Percentiles rank a stretch among this genome's conserved stretches.
These are phyloP conservation scores for Fusarium sp. DNA, from an alignment of 2,329 filamentous ascomycete genomes.

Conservation along the genomic window DNA sequence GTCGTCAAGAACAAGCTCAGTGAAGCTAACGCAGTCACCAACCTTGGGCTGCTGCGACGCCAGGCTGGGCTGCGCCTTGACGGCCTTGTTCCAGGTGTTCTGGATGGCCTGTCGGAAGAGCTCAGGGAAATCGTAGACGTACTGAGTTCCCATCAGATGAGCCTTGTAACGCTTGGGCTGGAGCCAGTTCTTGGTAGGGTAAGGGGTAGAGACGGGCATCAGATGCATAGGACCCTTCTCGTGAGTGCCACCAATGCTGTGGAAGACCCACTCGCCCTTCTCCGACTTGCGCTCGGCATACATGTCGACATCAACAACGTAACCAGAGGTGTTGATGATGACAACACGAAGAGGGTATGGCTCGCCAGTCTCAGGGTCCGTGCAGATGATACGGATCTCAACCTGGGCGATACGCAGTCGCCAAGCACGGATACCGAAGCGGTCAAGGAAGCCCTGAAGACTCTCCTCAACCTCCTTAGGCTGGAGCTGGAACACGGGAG, in stretches of 20 bases:
- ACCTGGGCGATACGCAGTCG: conserved; percentile 95
- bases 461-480: conserved; percentile 93
- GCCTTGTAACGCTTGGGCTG: conserved; percentile 99
- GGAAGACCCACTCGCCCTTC: conserved; percentile 98
- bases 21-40: conserved; percentile 94
- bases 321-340: conserved; percentile 98
- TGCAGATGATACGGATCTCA: conserved; percentile 98
- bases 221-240: conserved; percentile 97
- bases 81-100: conserved; percentile 87
- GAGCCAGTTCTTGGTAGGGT: conserved; percentile 97
- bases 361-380: conserved; percentile 84
- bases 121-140: conserved; percentile 99
- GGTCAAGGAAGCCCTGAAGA: conserved; percentile 93
- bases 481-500: conserved; percentile 91
- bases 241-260: conserved; percentile 94
- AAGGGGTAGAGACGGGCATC: conserved; percentile 89
- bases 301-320: conserved; percentile 96
- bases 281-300: conserved; percentile 98
- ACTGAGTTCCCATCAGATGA: conserved; percentile 98
- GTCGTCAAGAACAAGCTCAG: conserved; percentile 94
- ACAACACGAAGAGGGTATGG: conserved; percentile 95
- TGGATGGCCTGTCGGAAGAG: conserved; percentile 98
- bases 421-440: conserved; percentile 95
- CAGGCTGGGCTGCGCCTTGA: conserved; percentile 79
- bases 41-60: conserved; percentile 84